These are phyloP conservation scores for Helenozyma rhizophorensis DNA, from an alignment of 805 yeast species.

Conservation along the genomic window DNA sequence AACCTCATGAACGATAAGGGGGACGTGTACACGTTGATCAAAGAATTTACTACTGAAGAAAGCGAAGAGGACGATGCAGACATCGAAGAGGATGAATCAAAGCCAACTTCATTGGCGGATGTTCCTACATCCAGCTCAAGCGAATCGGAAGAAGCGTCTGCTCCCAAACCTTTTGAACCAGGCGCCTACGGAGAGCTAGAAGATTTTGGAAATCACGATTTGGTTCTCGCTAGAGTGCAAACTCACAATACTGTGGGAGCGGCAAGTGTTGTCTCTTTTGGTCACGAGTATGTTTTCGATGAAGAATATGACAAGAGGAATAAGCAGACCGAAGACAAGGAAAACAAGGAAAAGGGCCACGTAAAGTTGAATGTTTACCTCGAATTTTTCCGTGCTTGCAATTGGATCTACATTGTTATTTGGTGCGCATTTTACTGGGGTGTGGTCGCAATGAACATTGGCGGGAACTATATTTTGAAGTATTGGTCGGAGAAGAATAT, in stretches of 20 bases:
- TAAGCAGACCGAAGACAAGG: constrained; percentile 8
- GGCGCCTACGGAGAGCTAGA: constrained; percentile 20
- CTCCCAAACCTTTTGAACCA: constrained; percentile 8
- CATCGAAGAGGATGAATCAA: constrained; percentile 10
- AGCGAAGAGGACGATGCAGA: constrained; percentile 9
- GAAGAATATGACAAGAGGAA: constrained; percentile 22
- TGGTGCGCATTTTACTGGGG: constrained; percentile 19
- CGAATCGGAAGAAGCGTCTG: constrained; percentile 3
- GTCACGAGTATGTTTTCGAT: constrained; percentile 26
- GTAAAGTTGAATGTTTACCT: constrained; percentile 26
- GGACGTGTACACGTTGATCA: constrained; percentile 28
- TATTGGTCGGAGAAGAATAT: constrained; percentile 34
- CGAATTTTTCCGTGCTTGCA: constrained; percentile 31
- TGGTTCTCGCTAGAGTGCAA: constrained; percentile 12
- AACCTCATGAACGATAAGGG: constrained; percentile 40
- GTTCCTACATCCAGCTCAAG: constrained; percentile 5
- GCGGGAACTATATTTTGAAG: constrained; percentile 28
- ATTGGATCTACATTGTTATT: constrained; percentile 20
- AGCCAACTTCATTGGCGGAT: constrained; percentile 2
- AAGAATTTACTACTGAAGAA: constrained; percentile 26
- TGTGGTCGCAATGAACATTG: constrained; percentile 18
- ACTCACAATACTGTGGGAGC: constrained; percentile 16
- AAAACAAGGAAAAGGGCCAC: constrained; percentile 20
- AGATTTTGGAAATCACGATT: constrained; percentile 8
- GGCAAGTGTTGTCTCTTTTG: constrained; percentile 32